Conservation (phyloP, 2,329 filamentous ascomycete species). For the Pyrenophora tritici-repentis region DNA sequence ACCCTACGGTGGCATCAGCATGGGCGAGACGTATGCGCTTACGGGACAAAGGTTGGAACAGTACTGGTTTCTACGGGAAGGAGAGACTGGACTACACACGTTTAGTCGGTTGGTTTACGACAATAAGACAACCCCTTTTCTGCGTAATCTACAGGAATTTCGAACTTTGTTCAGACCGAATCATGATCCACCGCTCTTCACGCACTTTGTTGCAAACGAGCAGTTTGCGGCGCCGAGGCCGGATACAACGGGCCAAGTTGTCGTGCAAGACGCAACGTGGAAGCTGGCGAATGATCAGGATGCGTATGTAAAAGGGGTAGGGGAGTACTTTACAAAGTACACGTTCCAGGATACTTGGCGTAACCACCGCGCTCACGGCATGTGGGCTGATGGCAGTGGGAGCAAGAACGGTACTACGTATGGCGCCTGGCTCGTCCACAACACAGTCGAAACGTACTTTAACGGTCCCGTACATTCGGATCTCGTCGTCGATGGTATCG, state of each 20-base stretch:
- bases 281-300: conserved; percentile 61
- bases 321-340: conserved; percentile 70
- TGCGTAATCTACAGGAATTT: conserved; percentile 65
- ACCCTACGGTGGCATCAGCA: conserved; percentile 62
- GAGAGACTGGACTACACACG: conserved; percentile 66
- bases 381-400: conserved; percentile 58
- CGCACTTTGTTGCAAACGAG: conserved; percentile 62
- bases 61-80: conserved; percentile 68
- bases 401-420: conserved; percentile 59
- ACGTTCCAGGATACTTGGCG: conserved; percentile 65
- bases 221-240: conserved; percentile 61
- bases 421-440: conserved; percentile 68
- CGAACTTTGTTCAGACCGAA: conserved; percentile 65
- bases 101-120: conserved; percentile 66
- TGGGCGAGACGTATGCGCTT: conserved; percentile 63
- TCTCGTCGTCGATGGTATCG: conserved; percentile 66
- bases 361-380: conserved; percentile 62
- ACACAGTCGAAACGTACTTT: conserved; percentile 67
- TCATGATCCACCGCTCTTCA: conserved; percentile 60
- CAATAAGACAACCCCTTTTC: conserved; percentile 61
- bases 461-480: conserved; percentile 67
- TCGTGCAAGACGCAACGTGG: conserved; percentile 69
- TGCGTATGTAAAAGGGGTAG: conserved; percentile 60
- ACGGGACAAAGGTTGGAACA: conserved; percentile 66
- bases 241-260: conserved; percentile 48